Percentiles rank a stretch among this genome's conserved stretches.
These are phyloP conservation scores for Juncus effusus DNA, from an alignment of 176 grass and related monocot species.

Conservation along the genomic window DNA sequence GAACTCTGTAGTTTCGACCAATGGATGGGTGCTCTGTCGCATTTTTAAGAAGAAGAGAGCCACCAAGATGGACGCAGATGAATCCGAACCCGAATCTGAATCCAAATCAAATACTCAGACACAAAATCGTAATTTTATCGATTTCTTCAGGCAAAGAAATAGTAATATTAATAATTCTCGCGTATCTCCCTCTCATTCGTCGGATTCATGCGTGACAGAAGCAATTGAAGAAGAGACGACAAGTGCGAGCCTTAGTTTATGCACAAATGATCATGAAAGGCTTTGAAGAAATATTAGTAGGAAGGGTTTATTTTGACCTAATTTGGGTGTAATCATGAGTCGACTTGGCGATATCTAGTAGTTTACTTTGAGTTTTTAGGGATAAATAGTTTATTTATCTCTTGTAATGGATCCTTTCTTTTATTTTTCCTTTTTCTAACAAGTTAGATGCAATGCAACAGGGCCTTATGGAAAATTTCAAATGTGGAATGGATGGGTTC, in stretches of 20 bases:
- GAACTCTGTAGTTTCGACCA: slow-evolving; percentile 13
- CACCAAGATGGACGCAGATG: slow-evolving; percentile 19
- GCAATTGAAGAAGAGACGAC: slow-evolving; percentile 48
- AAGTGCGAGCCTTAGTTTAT: slow-evolving; percentile 25
- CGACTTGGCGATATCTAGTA: neutral
- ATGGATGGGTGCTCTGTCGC: slow-evolving; percentile 79
- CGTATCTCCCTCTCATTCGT: slow-evolving; percentile 35
- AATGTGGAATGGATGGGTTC: slow-evolving; percentile 12
- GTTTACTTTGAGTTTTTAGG: slow-evolving; percentile 21
- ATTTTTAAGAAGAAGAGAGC: slow-evolving; percentile 58
- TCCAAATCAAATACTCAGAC: neutral
- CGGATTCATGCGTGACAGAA: slow-evolving; percentile 50
- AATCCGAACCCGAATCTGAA: neutral
- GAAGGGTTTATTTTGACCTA: slow-evolving; percentile 6
- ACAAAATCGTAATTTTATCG: slow-evolving; percentile 42
- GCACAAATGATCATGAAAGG: slow-evolving; percentile 8
- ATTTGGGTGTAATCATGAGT: slow-evolving; percentile 21
- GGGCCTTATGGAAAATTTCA: slow-evolving; percentile 6
- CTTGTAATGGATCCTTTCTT: slow-evolving; percentile 7
- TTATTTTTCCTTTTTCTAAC: slow-evolving; percentile 10
- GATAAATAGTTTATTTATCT: slow-evolving; percentile 25
- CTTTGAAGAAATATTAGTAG: slow-evolving; percentile 4
- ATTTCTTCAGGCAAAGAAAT: slow-evolving; percentile 53
- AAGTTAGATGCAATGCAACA: slow-evolving; percentile 26
- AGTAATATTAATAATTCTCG: neutral